Conservation (phyloP, 2,329 filamentous ascomycete species). For the Beauveria bassiana region DNA sequence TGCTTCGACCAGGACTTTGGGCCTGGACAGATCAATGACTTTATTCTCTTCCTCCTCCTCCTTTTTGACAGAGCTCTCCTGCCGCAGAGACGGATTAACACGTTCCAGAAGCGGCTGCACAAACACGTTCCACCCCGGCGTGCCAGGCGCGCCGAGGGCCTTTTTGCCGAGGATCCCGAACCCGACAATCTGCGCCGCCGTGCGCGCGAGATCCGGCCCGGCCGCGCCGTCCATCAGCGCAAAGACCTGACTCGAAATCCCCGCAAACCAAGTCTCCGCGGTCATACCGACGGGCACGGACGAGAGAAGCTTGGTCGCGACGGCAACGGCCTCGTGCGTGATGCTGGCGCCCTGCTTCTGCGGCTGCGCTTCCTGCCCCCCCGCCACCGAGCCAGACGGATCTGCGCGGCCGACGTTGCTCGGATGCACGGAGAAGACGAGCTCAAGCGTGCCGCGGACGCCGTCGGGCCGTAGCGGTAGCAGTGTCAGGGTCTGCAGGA, state of each 20-base stretch:
- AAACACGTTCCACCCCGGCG: constrained; percentile 55
- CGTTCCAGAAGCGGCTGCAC: constrained; percentile 47
- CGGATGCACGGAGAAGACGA: constrained; percentile 62
- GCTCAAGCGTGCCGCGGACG: constrained; percentile 61
- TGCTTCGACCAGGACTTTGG: constrained; percentile 37
- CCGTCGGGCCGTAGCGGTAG: constrained; percentile 56
- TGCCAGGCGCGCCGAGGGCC: constrained; percentile 54
- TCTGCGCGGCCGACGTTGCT: constrained; percentile 34
- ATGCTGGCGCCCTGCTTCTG: constrained; percentile 55
- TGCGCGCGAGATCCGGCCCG: constrained; percentile 27
- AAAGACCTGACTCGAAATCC: constrained; percentile 54
- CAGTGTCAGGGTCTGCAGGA: constrained; percentile 50
- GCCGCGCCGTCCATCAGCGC: constrained; percentile 49
- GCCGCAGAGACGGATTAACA: constrained; percentile 37
- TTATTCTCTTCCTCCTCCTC: constrained; percentile 23
- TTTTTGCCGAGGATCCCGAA: constrained; percentile 60
- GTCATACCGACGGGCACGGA: constrained; percentile 47
- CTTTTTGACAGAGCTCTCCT: constrained; percentile 9
- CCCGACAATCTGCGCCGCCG: constrained; percentile 30
- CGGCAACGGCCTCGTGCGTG: constrained; percentile 58
- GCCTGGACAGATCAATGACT: constrained; percentile 37
- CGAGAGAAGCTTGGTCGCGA: constrained; percentile 55
- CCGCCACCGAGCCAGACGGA: constrained; percentile 24
- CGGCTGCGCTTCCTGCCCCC: constrained; percentile 38
- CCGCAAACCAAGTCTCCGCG: constrained; percentile 51